Conservation (phyloP, 192 early-diverging fungal genomes). For the Dispira simplex region DNA sequence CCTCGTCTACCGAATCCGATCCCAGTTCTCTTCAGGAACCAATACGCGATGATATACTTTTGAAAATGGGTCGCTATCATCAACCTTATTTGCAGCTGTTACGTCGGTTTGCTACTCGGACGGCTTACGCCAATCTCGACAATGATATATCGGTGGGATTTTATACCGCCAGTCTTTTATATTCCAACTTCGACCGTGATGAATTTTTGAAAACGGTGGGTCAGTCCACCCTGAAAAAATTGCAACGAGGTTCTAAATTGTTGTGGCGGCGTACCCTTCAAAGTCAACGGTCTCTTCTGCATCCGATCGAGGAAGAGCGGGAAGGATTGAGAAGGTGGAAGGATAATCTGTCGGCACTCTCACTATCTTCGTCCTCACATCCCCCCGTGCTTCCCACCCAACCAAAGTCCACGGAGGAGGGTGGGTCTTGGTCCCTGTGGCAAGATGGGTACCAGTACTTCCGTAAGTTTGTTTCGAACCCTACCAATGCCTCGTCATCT, state of each 20-base stretch:
- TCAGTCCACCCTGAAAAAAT: background rate
- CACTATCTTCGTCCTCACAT: background rate
- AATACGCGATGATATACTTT: constrained; percentile 10
- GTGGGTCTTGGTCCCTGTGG: no score
- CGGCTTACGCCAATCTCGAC: constrained; percentile 30
- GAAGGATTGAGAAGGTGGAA: background rate
- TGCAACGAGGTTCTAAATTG: constrained; percentile 5
- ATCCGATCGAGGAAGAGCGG: constrained; percentile 12
- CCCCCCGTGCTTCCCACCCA: background rate
- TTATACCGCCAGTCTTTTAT: constrained; percentile 14
- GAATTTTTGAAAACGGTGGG: background rate
- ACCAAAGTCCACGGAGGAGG: background rate
- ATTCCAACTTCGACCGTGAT: constrained; percentile 8
- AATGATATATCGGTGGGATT: constrained; percentile 29
- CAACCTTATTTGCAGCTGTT: constrained; percentile 20
- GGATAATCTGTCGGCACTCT: background rate
- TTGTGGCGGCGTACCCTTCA: constrained; percentile 10
- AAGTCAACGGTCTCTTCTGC: constrained; percentile 16
- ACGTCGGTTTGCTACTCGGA: constrained; percentile 18
- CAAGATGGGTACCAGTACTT: no score
- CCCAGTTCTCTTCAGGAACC: background rate
- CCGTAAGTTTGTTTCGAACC: no score
- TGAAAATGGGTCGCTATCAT: constrained; percentile 21
- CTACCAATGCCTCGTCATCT: no score
- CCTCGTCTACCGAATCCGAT: background rate